Evolutionary conservation across 306 rosid species (phyloP), one percentile per base, ranked within the genome.

Genomic region (Lablab purpureus): DNA sequence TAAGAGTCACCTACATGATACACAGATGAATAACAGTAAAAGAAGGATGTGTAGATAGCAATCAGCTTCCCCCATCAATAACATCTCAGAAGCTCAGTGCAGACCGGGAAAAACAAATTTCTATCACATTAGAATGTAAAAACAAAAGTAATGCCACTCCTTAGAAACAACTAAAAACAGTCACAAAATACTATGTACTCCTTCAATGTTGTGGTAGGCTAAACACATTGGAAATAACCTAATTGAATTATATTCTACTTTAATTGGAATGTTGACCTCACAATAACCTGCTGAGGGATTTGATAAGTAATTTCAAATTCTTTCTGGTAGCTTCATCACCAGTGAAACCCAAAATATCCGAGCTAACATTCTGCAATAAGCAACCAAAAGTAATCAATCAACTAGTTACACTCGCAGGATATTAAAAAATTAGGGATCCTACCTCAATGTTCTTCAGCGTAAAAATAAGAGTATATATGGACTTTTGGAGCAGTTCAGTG

Each of bases 381-480:
- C 18, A 66, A 18, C 18, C 78, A 59, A 15, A 50, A 58, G 12
- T n/a, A 52, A 69, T 18, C 40, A 43, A 36, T 52, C 67, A 32
- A 37, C 4, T 7, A 75, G 19, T 45, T 68, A 52, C 25, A 78
- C 21, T 13, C 30, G 14, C 1, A n/a, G 28, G 32, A 21, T 63
- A 7, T 27, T 49, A 62, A 10, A 15, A 37, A 66, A 25, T 7
- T 50, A 7, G 52, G 59, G 60, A 50, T 76, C 79, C 68, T 55
- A 92, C 98, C 97, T 94, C 96, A 81, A 94, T 68, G 83, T 94
- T 92, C 91, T 92, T 89, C 87, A 94, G 78, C 80, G 98, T 94
- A 81, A 88, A 91, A 47, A 92, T 89, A 66, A 92, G 87, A 37
- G 91, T 84, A 84, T 89, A 83, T 56, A 94, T 82, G 41, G 97